Percentiles rank a stretch among this genome's conserved stretches.
These are phyloP conservation scores for Trametes elegans DNA, from an alignment of 768 basidiomycete species.

Conservation along the genomic window DNA sequence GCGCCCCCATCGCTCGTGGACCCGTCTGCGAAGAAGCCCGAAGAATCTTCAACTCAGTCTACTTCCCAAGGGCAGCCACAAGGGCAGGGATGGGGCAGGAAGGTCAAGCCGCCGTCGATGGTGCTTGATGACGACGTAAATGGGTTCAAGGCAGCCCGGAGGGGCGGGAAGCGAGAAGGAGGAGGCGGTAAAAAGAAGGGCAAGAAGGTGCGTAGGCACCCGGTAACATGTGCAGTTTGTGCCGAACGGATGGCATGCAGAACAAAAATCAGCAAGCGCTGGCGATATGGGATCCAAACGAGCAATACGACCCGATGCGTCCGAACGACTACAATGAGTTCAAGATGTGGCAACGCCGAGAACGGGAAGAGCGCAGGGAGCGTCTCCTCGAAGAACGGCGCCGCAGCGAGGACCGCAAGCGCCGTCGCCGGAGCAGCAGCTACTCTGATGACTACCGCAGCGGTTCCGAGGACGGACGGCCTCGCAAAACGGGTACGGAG, in stretches of 20 bases:
- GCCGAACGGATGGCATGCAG: slow-evolving; percentile 36
- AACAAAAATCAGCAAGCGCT: slow-evolving; percentile 57
- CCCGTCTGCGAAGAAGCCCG: slow-evolving; percentile 25
- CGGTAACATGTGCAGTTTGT: neutral
- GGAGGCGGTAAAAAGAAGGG: slow-evolving; percentile 42
- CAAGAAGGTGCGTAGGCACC: slow-evolving; percentile 52
- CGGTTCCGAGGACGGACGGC: slow-evolving; percentile 61
- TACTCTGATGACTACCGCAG: slow-evolving; percentile 67
- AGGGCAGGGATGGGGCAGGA: slow-evolving; percentile 77
- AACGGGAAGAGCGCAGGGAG: slow-evolving; percentile 71
- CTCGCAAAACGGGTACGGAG: slow-evolving; percentile 63
- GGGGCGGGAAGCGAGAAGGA: slow-evolving; percentile 53
- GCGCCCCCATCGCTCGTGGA: slow-evolving; percentile 63
- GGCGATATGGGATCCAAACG: slow-evolving; percentile 72
- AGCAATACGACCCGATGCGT: slow-evolving; percentile 76
- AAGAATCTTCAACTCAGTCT: slow-evolving; percentile 32
- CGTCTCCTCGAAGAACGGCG: slow-evolving; percentile 40
- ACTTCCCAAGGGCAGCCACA: slow-evolving; percentile 40
- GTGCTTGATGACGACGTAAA: slow-evolving; percentile 87
- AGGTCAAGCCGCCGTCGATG: slow-evolving; percentile 90
- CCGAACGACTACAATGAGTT: slow-evolving; percentile 91
- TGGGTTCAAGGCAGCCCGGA: slow-evolving; percentile 65
- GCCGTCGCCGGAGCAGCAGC: slow-evolving; percentile 44
- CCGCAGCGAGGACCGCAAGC: slow-evolving; percentile 53
- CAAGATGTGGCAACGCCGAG: slow-evolving; percentile 76